phyloP scores from a whole-genome alignment of 768 basidiomycete genomes.

The Suillus fuscotomentosus region DNA sequence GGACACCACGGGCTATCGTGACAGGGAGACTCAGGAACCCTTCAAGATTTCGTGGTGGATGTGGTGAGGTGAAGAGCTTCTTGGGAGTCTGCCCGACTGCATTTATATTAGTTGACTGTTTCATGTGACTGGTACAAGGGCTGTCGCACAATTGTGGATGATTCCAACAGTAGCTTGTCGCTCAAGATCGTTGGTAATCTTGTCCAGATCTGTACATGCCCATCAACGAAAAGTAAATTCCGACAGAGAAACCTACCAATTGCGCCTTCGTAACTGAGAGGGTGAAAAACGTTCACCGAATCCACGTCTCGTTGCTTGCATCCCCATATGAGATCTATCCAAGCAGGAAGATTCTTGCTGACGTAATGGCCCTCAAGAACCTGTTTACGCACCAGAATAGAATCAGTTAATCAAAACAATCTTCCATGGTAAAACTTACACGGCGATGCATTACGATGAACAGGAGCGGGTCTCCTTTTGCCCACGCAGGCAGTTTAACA shows the following conservation, averaged over 20 bases:
- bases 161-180: conserved; percentile 92
- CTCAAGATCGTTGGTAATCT: conserved; percentile 83
- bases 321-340: conserved; percentile 97
- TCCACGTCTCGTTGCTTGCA: conserved; percentile 77
- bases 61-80: conserved; percentile 75
- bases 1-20: conserved; percentile 70
- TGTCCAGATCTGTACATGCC: conserved; percentile 64
- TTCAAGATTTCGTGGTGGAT: conserved; percentile 72
- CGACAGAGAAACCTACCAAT: conserved; percentile 47
- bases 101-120: background rate
- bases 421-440: conserved; percentile 36
- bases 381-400: conserved; percentile 33
- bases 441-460: conserved; percentile 79
- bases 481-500: conserved; percentile 91
- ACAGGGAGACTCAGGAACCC: conserved; percentile 73
- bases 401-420: background rate
- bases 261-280: conserved; percentile 89
- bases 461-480: conserved; percentile 75
- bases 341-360: conserved; percentile 77
- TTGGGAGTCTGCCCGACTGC: conserved; percentile 90
- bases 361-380: conserved; percentile 88
- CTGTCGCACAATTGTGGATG: conserved; percentile 83
- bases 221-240: background rate
- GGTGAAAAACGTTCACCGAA: conserved; percentile 86
- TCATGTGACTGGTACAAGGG: conserved; percentile 3